A percentile compares a stretch with the other conserved stretches of the same genome.
Evolutionary conservation across 2,329 filamentous ascomycete species (phyloP).

Genomic region (Trichophyton simii): DNA sequence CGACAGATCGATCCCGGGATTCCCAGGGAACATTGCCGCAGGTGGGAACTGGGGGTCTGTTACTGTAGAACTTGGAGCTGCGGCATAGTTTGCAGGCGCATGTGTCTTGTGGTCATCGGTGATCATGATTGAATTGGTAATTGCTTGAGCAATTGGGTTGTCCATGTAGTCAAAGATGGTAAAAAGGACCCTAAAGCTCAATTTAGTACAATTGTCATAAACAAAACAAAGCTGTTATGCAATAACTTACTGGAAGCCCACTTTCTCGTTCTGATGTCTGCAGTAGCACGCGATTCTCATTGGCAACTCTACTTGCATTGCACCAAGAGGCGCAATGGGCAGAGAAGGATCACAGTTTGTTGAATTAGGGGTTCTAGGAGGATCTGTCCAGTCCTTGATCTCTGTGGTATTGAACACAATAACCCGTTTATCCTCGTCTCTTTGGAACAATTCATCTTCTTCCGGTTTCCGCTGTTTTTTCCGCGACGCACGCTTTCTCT

Average conservation of each 20-base stretch:
- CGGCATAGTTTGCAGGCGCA: conserved; percentile 29
- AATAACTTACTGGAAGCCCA: conserved; percentile 54
- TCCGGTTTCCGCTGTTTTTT: conserved; percentile 92
- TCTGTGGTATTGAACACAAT: conserved; percentile 88
- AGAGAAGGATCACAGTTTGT: conserved; percentile 25
- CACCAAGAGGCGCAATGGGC: conserved; percentile 37
- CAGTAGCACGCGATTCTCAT: conserved; percentile 98
- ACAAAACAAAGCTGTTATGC: not conserved
- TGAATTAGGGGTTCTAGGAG: conserved; percentile 43
- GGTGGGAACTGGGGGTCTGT: conserved; percentile 32
- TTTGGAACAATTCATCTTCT: conserved; percentile 77
- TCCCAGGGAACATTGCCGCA: conserved; percentile 32
- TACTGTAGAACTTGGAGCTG: conserved; percentile 24
- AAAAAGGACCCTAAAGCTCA: conserved; percentile 58
- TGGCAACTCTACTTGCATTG: conserved; percentile 68
- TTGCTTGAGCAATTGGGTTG: conserved; percentile 66
- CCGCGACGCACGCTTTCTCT: conserved; percentile 76
- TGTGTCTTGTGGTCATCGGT: conserved; percentile 96
- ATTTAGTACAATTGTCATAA: conserved; percentile 14
- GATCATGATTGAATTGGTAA: conserved; percentile 85
- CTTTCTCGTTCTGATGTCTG: conserved; percentile 85
- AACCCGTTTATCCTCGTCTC: conserved; percentile 66
- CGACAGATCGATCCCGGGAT: conserved; percentile 20
- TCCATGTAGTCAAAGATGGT: conserved; percentile 75
- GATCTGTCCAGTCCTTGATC: conserved; percentile 67